phyloP scores from a whole-genome alignment of 108 stramenopile species.

The Cyclostephanos tholiformis region DNA sequence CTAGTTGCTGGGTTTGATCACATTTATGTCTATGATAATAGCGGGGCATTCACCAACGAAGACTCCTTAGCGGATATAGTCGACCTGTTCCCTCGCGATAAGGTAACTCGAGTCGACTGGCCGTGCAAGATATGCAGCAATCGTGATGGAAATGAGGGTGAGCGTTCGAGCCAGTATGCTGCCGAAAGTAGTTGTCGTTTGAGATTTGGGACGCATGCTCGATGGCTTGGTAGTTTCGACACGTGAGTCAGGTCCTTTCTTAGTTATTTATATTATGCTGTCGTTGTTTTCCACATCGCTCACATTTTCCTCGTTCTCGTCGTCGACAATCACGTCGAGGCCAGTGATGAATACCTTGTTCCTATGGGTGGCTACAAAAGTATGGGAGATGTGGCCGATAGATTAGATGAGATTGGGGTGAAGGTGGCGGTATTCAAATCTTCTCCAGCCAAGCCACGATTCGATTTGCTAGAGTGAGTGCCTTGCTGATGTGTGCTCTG shows the following conservation, averaged over 20 bases:
- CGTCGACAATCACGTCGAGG: neutral
- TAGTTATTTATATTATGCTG: too few relatives aligned
- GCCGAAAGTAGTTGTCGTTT: constrained; percentile 83
- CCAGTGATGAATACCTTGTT: constrained; percentile 79
- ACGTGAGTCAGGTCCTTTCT: neutral
- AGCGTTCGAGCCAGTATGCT: constrained; percentile 86
- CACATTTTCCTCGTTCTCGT: neutral
- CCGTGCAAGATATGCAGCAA: constrained; percentile 86
- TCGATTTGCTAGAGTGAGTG: constrained; percentile 49
- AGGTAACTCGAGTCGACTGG: constrained; percentile 81
- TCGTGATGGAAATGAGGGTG: constrained; percentile 79
- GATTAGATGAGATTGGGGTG: constrained; percentile 40
- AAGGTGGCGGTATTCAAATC: constrained; percentile 54
- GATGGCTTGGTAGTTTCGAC: constrained; percentile 87
- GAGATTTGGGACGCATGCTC: constrained; percentile 79
- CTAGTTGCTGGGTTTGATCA: constrained; percentile 82
- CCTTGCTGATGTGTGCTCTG: neutral
- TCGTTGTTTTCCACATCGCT: neutral
- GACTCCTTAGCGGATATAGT: constrained; percentile 71
- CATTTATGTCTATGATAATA: constrained; percentile 87
- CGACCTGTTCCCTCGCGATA: constrained; percentile 65
- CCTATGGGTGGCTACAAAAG: constrained; percentile 61
- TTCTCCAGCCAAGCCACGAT: constrained; percentile 44
- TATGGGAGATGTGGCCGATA: constrained; percentile 47
- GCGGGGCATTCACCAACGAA: constrained; percentile 66